phyloP scores from a whole-genome alignment of 495 filamentous ascomycete species.

The Podospora pseudocomata region DNA sequence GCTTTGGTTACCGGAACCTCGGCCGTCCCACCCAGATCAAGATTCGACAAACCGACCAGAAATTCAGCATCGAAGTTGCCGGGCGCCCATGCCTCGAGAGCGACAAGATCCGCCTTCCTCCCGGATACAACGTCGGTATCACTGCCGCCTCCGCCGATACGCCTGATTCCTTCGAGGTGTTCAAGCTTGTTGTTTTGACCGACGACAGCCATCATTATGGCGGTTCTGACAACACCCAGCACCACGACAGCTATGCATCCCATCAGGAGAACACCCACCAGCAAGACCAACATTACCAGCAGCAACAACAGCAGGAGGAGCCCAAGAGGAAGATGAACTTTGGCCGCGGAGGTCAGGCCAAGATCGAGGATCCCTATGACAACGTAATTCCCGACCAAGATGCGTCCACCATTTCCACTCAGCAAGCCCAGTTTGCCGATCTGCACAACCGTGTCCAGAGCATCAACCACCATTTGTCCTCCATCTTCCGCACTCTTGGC shows the following conservation, averaged over 20 bases:
- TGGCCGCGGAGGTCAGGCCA: slow-evolving; percentile 23
- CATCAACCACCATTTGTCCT: slow-evolving; percentile 66
- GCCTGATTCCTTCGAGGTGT: slow-evolving; percentile 91
- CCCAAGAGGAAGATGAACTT: slow-evolving; percentile 8
- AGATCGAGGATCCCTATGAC: slow-evolving; percentile 38
- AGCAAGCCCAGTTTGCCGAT: slow-evolving; percentile 70
- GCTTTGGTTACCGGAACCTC: slow-evolving; percentile 85
- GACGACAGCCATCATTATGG: slow-evolving; percentile 40
- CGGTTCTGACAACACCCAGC: slow-evolving; percentile 31
- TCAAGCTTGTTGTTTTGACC: slow-evolving; percentile 72
- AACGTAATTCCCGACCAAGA: slow-evolving; percentile 43
- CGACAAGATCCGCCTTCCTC: slow-evolving; percentile 69
- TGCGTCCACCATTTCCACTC: slow-evolving; percentile 48
- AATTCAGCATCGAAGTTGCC: slow-evolving; percentile 77
- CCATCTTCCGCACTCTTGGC: slow-evolving; percentile 62
- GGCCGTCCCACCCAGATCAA: slow-evolving; percentile 76
- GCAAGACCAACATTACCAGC: slow-evolving; percentile 28
- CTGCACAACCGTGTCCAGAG: slow-evolving; percentile 76
- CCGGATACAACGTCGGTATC: slow-evolving; percentile 81
- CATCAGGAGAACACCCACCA: slow-evolving; percentile 31
- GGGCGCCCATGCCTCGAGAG: slow-evolving; percentile 80
- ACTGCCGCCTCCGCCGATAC: slow-evolving; percentile 84
- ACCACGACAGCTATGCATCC: slow-evolving; percentile 26
- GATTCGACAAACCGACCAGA: slow-evolving; percentile 59
- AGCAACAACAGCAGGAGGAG: slow-evolving; percentile 17